These are phyloP conservation scores for Brachypodium distachyon DNA, from an alignment of 202 grass and related monocot species.

Conservation along the genomic window DNA sequence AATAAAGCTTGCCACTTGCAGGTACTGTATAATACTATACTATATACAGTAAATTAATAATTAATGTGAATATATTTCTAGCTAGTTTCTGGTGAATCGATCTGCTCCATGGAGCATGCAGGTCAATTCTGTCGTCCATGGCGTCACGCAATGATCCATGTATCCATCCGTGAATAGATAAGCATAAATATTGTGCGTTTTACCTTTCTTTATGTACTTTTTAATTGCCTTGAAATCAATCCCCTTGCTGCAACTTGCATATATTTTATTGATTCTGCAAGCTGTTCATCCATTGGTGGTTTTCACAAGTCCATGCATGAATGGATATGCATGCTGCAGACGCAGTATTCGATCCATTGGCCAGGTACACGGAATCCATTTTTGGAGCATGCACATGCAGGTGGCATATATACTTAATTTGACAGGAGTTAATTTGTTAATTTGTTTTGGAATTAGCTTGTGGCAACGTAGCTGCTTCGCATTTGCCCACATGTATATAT, in stretches of 20 bases:
- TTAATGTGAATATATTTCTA: no score
- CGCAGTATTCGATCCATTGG: neutral
- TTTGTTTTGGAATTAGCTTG: neutral
- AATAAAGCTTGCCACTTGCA: constrained; percentile 24
- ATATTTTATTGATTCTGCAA: neutral
- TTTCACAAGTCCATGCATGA: neutral
- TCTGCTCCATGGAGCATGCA: neutral
- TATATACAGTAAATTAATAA: no score
- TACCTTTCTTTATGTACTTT: no score
- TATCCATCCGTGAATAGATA: neutral
- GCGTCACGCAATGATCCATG: neutral
- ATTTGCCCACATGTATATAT: neutral
- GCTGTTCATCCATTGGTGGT: neutral
- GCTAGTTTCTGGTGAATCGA: no score
- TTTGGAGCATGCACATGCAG: neutral
- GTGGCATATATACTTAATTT: no score
- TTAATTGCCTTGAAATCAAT: neutral
- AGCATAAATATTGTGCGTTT: no score
- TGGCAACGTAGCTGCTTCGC: no score
- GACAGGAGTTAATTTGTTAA: neutral
- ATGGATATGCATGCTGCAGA: neutral
- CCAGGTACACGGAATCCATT: neutral
- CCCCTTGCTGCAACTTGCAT: neutral
- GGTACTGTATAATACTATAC: neutral
- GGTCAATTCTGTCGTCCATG: neutral